Evolutionary conservation across 2,329 filamentous ascomycete species (phyloP), one percentile per base, ranked within the genome.

Genomic region (Nothophoma quercina): DNA sequence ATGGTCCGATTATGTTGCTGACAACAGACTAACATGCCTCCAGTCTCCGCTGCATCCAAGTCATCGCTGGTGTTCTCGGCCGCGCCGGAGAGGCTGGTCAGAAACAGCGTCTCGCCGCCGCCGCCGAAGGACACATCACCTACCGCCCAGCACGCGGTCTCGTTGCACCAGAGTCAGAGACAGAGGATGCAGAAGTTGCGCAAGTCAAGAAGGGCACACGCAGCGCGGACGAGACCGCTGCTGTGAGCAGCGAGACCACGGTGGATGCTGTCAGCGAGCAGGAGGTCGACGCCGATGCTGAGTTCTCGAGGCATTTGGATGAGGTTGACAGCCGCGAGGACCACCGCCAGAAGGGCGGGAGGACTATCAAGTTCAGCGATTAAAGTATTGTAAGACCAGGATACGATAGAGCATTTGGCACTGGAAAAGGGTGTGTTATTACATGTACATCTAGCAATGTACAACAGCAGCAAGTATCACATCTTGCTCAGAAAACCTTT

Each of bases 11-110:
- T 26, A 12, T 22, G 16, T 3, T 13, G 2, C 10, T 29, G 12
- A 19, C 34, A 4, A n/a, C 21, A 50, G 9, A 15, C 45, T 50
- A 41, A 45, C 42, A 7, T 5, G n/a, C 2, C 10, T 19, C 34
- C 55, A 96, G 92, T 84, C 76, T 96, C 62, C 88, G 95, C 55
- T 88, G 88, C 60, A 84, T 92, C 41, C 85, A 88, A 63, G 82
- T 97, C 55, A 90, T 99, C 63, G 89, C 88, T 4, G 92, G 92
- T 45, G 88, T 95, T 1, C 81, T 99, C 29, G 93, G 93, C 32
- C 85, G 89, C 44, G 95, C 95, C 1, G 95, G 90, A 8, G 81
- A 96, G 77, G 80, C 84, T 44, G 95, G 95, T 29, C 87, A 92
- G 69, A 75, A 80, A 64, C 82, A 84, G 55, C 84, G 93, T 48